Conservation (phyloP, 257 asterid species). For the Verbascum thapsus region DNA sequence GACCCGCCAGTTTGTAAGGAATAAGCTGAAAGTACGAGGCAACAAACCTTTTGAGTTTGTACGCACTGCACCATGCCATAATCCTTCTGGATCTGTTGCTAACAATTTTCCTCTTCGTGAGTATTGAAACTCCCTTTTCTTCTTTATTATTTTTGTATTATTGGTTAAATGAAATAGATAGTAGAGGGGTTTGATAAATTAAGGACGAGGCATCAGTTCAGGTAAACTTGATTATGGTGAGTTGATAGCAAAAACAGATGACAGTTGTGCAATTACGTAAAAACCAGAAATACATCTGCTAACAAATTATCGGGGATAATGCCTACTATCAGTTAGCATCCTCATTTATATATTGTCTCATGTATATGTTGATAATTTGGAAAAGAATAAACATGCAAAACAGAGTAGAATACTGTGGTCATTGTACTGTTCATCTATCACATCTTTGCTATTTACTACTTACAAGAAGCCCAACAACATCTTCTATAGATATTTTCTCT, state of each 20-base stretch:
- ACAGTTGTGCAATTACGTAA: slow-evolving; percentile 4
- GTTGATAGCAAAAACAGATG: slow-evolving; percentile 8
- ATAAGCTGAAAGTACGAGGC: slow-evolving; percentile 67
- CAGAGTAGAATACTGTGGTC: neutral
- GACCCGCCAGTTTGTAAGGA: slow-evolving; percentile 60
- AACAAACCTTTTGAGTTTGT: slow-evolving; percentile 72
- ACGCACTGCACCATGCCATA: slow-evolving; percentile 66
- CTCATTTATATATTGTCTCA: slow-evolving; percentile 4
- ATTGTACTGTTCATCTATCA: neutral
- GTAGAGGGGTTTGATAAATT: neutral
- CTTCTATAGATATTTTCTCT: neutral
- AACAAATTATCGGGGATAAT: neutral
- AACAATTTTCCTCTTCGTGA: slow-evolving; percentile 54
- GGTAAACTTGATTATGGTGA: neutral
- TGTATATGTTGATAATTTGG: neutral
- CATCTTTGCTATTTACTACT: slow-evolving; percentile 4
- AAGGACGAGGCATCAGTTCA: slow-evolving; percentile 2
- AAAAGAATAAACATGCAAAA: neutral
- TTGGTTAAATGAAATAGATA: slow-evolving; percentile 1
- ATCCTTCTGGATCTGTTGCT: slow-evolving; percentile 45
- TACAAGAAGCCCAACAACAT: neutral
- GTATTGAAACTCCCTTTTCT: slow-evolving; percentile 24
- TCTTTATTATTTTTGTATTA: neutral
- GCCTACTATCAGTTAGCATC: neutral
- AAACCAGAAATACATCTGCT: slow-evolving; percentile 6